These are phyloP conservation scores for Amylocystis lapponica DNA, from an alignment of 768 basidiomycete genomes.

Conservation along the genomic window DNA sequence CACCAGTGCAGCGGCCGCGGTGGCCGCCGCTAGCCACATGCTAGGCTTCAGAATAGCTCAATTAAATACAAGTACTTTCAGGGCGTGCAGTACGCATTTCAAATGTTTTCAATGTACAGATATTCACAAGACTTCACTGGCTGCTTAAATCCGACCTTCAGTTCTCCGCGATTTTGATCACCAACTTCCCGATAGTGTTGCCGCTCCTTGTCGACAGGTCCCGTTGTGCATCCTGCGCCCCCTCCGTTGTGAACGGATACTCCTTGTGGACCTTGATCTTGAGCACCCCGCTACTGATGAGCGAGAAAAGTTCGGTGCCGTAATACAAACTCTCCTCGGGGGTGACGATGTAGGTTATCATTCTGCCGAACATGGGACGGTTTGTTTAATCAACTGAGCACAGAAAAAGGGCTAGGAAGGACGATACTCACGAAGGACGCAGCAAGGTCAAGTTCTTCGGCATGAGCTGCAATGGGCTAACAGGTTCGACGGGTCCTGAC, in stretches of 20 bases:
- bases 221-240: conserved; percentile 63
- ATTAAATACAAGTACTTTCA: too few species aligned
- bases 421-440: conserved; percentile 51
- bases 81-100: too few species aligned
- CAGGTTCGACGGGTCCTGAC: conserved; percentile 72
- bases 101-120: too few species aligned
- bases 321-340: conserved; percentile 67
- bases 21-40: too few species aligned
- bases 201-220: conserved; percentile 59
- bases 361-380: conserved; percentile 29
- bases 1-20: too few species aligned
- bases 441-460: conserved; percentile 76
- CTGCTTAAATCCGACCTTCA: too few species aligned
- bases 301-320: conserved; percentile 52
- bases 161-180: conserved; percentile 63
- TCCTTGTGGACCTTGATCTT: conserved; percentile 66
- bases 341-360: conserved; percentile 65
- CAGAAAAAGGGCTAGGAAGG: neutral
- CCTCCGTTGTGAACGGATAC: conserved; percentile 78
- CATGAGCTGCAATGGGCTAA: conserved; percentile 64
- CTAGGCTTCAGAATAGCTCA: too few species aligned
- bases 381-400: neutral
- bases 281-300: conserved; percentile 50
- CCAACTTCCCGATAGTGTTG: conserved; percentile 78
- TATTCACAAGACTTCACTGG: too few species aligned